phyloP scores from a whole-genome alignment of 352 stramenopile genomes.

The Pythium apleroticum region DNA sequence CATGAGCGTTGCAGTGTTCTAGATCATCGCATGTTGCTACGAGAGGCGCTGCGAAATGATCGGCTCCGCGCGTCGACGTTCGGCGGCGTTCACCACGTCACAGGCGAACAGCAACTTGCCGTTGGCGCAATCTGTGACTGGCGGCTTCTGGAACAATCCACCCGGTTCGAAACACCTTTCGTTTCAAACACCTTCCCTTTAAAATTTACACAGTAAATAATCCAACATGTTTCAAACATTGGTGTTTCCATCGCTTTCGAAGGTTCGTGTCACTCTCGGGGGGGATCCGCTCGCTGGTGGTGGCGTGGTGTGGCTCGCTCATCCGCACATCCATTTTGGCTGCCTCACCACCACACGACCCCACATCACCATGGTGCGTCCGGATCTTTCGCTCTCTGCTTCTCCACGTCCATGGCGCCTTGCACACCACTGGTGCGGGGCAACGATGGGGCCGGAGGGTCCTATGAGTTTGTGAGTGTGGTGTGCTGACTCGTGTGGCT shows the following conservation, averaged over 20 bases:
- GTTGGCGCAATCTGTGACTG: constrained; percentile 3
- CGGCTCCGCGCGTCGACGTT: not conserved
- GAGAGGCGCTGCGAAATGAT: too few relatives aligned
- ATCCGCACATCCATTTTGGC: constrained; percentile 26
- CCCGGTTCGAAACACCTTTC: constrained; percentile 15
- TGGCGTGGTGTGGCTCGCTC: constrained; percentile 13
- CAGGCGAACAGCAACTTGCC: constrained; percentile 8
- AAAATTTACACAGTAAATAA: not conserved
- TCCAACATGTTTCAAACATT: constrained; percentile 5
- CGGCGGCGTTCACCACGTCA: constrained; percentile 7
- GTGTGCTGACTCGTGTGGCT: not conserved
- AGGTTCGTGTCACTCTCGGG: constrained; percentile 15
- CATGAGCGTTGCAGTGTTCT: too few relatives aligned
- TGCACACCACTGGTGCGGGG: not conserved
- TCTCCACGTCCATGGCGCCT: not conserved
- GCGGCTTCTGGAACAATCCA: constrained; percentile 32
- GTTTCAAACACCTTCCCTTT: constrained; percentile 23
- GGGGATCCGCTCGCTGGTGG: not conserved
- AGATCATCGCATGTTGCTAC: too few relatives aligned
- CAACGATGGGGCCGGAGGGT: not conserved
- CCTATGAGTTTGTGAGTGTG: not conserved
- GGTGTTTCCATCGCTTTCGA: constrained; percentile 14
- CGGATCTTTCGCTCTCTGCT: not conserved
- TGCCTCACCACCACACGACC: constrained; percentile 27
- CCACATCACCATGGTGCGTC: constrained; percentile 25